A percentile compares a stretch with the other conserved stretches of the same genome.
phyloP scores from a whole-genome alignment of 352 stramenopile genomes.

The Phytopythium kandeliae region DNA sequence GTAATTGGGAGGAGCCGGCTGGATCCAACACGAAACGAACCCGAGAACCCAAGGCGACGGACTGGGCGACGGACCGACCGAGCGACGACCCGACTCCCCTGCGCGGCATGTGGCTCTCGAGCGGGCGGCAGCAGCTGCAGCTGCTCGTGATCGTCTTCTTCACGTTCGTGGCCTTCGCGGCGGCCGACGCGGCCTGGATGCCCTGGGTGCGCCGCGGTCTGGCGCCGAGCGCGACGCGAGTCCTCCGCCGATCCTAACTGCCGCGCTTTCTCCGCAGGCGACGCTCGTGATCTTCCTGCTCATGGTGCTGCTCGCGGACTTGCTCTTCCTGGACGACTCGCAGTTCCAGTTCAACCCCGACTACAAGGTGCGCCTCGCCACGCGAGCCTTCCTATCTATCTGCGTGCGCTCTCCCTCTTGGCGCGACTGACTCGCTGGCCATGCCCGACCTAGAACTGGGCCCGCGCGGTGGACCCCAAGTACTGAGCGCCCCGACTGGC shows the following conservation, averaged over 20 bases:
- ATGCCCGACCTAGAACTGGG: conserved; percentile 67
- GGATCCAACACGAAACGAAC: conserved; percentile 1
- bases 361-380: conserved; percentile 70
- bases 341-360: conserved; percentile 83
- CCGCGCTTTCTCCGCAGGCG: conserved; percentile 24
- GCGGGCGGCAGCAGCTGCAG: conserved; percentile 72
- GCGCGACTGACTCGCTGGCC: conserved; percentile 9
- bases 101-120: conserved; percentile 66
- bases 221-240: background rate
- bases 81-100: background rate
- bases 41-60: background rate
- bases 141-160: conserved; percentile 81
- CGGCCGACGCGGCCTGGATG: conserved; percentile 73
- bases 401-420: background rate
- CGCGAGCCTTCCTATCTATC: no score
- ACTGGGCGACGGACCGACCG: no score
- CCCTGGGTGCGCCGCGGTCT: conserved; percentile 43
- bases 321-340: conserved; percentile 64
- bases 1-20: no score
- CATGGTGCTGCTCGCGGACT: conserved; percentile 64
- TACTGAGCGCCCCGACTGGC: conserved; percentile 30
- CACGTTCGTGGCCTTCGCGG: conserved; percentile 73
- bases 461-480: conserved; percentile 66
- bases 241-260: background rate
- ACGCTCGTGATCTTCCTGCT: conserved; percentile 72